Evolutionary conservation across 306 rosid genomes (phyloP).

Genomic region (barrel medic (Medicago truncatula)): MtrunA17r5.0-ANR NC_053043.1:45911501-45912000

Average conservation of each 20-base stretch:
- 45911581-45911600: background rate
- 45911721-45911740: conserved; percentile 57
- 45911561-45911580: background rate
- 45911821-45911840: background rate
- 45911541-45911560: background rate
- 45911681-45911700: conserved; percentile 81
- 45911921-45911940: conserved; percentile 77
- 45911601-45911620: conserved; percentile 70
- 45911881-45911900: conserved; percentile 75
- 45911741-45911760: conserved; percentile 73
- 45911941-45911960: conserved; percentile 60
- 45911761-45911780: conserved; percentile 71
- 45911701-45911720: conserved; percentile 77
- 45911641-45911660: conserved; percentile 59
- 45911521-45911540: background rate
- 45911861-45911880: background rate
- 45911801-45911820: background rate
- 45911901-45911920: conserved; percentile 79
- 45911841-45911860: conserved; percentile 8
- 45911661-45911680: conserved; percentile 74
- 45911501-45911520: too few species aligned
- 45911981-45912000: background rate
- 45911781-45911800: conserved; percentile 67
- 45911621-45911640: conserved; percentile 65
- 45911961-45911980: conserved; percentile 68